phyloP scores from a whole-genome alignment of 495 filamentous ascomycete genomes.

The Delitschia confertaspora region DNA sequence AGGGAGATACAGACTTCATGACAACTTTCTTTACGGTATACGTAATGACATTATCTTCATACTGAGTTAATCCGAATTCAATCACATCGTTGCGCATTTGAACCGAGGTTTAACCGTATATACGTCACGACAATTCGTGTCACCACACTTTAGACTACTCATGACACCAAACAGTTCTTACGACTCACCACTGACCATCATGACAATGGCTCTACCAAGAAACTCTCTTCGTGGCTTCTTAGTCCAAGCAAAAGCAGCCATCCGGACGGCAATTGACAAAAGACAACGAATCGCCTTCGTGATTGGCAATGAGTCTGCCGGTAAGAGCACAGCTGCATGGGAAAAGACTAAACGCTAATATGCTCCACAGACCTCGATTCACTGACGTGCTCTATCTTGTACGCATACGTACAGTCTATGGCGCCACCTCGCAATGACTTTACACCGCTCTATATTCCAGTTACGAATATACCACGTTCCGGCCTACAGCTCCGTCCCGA shows the following conservation, averaged over 20 bases:
- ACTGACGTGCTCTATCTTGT: conserved; percentile 72
- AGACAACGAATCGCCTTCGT: conserved; percentile 47
- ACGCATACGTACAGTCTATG: conserved; percentile 67
- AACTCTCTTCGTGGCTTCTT: conserved; percentile 31
- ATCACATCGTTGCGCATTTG: too few species aligned
- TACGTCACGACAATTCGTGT: too few species aligned
- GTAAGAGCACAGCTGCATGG: conserved; percentile 37
- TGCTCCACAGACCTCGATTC: conserved; percentile 71
- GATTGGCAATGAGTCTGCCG: conserved; percentile 65
- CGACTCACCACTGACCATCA: too few species aligned
- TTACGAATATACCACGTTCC: conserved; percentile 63
- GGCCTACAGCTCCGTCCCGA: conserved; percentile 73
- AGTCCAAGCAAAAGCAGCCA: conserved; percentile 24
- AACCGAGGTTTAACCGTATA: too few species aligned
- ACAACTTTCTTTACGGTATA: too few species aligned
- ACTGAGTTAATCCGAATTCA: too few species aligned
- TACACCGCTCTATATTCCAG: conserved; percentile 59
- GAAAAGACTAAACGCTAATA: not conserved
- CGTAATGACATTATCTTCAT: too few species aligned
- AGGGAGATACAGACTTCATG: too few species aligned
- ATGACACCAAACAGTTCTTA: too few species aligned
- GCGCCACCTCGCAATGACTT: conserved; percentile 38
- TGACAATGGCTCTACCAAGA: conserved; percentile 22
- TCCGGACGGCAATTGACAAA: conserved; percentile 22
- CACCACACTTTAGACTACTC: too few species aligned